Conservation (phyloP, 1,284 basidiomycete species). For the Leccinum subrobustum region DNA sequence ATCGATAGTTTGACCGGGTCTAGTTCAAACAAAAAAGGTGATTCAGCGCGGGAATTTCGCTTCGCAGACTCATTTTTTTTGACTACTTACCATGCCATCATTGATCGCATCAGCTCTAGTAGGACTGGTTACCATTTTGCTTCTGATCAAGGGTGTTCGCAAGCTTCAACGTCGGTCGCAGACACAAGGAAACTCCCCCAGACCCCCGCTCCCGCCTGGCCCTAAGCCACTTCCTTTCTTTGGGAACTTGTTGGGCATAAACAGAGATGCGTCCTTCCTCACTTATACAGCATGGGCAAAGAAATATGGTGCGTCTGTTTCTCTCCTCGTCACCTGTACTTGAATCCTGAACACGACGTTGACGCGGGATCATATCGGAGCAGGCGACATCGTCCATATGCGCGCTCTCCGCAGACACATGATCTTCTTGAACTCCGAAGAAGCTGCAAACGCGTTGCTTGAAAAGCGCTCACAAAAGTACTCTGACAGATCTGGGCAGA, state of each 20-base stretch:
- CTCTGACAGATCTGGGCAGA: neutral
- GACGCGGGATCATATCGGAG: neutral
- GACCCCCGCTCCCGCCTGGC: slow-evolving; percentile 6
- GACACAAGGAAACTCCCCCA: neutral
- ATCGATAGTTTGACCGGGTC: too few species aligned
- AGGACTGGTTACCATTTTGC: slow-evolving; percentile 3
- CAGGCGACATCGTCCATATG: neutral
- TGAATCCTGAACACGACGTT: neutral
- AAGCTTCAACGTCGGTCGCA: slow-evolving; percentile 1
- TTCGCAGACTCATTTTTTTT: too few species aligned
- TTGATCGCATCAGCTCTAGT: slow-evolving; percentile 4
- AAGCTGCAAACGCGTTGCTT: neutral
- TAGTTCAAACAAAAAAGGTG: too few species aligned
- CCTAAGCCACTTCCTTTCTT: neutral
- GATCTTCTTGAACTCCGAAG: neutral
- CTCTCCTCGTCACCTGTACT: neutral
- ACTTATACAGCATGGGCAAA: slow-evolving; percentile 5
- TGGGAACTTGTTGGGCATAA: neutral
- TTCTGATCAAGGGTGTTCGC: slow-evolving; percentile 4
- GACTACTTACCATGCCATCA: too few species aligned
- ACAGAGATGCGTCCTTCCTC: neutral
- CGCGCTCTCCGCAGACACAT: neutral
- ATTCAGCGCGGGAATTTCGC: too few species aligned
- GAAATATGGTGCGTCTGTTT: neutral
- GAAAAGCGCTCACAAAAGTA: neutral